Evolutionary conservation across 768 basidiomycete species (phyloP), one percentile per base, ranked within the genome.

Genomic region (Tulasnella sp.): DNA sequence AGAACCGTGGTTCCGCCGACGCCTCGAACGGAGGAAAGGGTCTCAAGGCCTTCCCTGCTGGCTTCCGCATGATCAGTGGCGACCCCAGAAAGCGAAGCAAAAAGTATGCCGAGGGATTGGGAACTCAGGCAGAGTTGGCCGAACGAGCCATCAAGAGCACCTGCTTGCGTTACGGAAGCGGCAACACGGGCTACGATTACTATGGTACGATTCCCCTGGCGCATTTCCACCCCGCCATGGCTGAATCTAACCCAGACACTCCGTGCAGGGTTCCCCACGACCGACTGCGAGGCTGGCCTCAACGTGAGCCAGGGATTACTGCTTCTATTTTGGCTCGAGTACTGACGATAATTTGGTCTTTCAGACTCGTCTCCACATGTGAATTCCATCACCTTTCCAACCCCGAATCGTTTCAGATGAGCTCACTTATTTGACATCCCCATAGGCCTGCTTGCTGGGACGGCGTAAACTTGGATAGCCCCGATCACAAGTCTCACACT

Each of bases 101-200:
- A 34, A 39, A 76, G 42, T 80, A 62, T 48, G 3, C 80, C 27
- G 56, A 42, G 46, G 71, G 71, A 19, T 31, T 39, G 79, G 87
- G 87, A 9, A 85, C 86, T n/a, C 87, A 88, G 79, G 86, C 76
- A 1, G 87, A 87, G 76, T 81, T 88, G 39, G 82, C 83, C 5
- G 87, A 88, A 76, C 85, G 87, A 52, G 87, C 87, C 12, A 83
- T 87, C 31, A 81, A 85, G 71, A 87, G 85, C 84, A 83, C 85
- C 36, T 88, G 87, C 80, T 82, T 88, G 82, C 34, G 77, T 18
- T 73, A 71, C 42, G 44, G n/a, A 1, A 48, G 18, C 77, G 38
- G 40, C 79, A 39, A 56, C 18, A 48, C 16, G 6, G 40, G 24
- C n/a, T 58, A 80, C 16, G 74, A 56, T 38, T 34, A n/a, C 74